Evolutionary conservation across 1,139 yeast species (phyloP), one percentile per base, ranked within the genome.

Genomic region (Debaryomyces fabryi): DNA sequence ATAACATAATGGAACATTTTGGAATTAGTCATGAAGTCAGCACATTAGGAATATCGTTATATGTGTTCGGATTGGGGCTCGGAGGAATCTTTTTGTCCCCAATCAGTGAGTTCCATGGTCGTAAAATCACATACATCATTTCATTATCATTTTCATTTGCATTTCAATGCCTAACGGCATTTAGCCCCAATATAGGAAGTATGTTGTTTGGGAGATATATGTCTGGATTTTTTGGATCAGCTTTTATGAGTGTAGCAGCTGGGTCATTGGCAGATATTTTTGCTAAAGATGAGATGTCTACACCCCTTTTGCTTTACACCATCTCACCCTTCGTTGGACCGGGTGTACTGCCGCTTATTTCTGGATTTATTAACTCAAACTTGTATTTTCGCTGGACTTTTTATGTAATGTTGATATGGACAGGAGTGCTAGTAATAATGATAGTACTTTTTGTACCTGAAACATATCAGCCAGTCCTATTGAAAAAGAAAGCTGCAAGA

Each of bases 221-320:
- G 56, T 58, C 69, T n/a, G 73, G 74, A 5, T 67, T 69, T 48
- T 66, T 64, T 55, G 72, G 69, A 1, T 58, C 68, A 35, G 58
- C 71, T 37, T 69, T 69, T 48, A 62, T 69, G 68, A 59, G 70
- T n/a, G 74, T 69, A 9, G 72, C 72, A 2, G 58, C 67, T 12
- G 73, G 73, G 20, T 59, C 72, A 1, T 66, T 69, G 52, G 57
- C 72, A 5, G 74, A 69, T 21, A 23, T 58, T 52, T 69, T 18
- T 69, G 67, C 54, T 52, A 55, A 21, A 49, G 35, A 65, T 32
- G 64, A 68, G 44, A 55, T 69, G 25, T 59, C 60, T 5, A 55
- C 56, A 30, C 67, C 74, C 0, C 52, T 69, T 42, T 59, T 69
- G 3, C 47, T 69, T 20, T 69, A 68, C 48, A 63, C 72, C 2